phyloP scores from a whole-genome alignment of 73 alveolate species.

The Durusdinium trenchii region DNA sequence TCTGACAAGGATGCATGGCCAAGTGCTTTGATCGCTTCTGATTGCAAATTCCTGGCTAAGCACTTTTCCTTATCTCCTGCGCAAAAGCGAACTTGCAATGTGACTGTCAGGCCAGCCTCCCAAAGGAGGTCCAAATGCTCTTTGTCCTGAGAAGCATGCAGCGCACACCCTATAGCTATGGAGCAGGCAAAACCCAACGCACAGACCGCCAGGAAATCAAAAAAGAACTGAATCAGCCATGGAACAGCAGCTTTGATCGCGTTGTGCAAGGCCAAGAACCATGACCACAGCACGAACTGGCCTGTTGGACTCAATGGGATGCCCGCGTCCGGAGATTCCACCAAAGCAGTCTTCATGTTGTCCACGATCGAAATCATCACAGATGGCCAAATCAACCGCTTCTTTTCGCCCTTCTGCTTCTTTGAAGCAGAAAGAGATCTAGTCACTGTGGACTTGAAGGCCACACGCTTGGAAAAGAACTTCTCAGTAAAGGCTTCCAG shows the following conservation, averaged over 20 bases:
- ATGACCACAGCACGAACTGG: not conserved
- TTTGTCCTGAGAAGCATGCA: not conserved
- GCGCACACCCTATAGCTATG: no score
- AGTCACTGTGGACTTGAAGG: not conserved
- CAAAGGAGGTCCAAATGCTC: not conserved
- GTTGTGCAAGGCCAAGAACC: not conserved
- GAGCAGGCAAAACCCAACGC: no score
- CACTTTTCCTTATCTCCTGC: not conserved
- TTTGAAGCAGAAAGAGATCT: not conserved
- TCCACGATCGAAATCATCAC: not conserved
- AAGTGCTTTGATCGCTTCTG: not conserved
- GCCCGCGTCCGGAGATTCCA: not conserved
- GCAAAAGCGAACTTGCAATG: not conserved
- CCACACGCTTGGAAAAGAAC: not conserved
- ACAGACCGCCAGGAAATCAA: no score
- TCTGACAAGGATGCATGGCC: conserved; percentile 22
- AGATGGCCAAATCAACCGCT: not conserved
- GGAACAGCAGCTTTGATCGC: not conserved
- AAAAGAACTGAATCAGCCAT: no score
- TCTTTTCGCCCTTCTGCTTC: not conserved
- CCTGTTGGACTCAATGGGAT: not conserved
- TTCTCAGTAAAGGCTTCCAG: not conserved
- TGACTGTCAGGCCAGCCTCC: not conserved
- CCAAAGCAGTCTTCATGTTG: not conserved
- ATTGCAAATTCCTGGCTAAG: not conserved